Base-by-base conservation (phyloP, 2,329 filamentous ascomycete species). In the Epichloe scottii region DNA sequence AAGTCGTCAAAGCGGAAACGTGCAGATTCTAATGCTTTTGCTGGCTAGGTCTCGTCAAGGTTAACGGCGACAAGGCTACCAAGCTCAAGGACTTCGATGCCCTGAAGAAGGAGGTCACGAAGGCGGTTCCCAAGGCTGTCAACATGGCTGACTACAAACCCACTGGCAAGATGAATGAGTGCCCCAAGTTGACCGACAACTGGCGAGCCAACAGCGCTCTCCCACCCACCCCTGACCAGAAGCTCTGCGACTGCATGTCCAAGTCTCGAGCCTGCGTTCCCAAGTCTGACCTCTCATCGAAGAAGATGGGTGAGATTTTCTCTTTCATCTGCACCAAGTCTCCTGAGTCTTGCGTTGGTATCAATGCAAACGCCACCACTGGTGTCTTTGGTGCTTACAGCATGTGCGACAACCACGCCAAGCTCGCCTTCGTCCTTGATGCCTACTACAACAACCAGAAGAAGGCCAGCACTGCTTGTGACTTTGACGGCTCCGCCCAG, bases 231-330 rank as follows among this genome's bases (percentile, higher is more conserved):
- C 89, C 90, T 56, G 88, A 97, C 71, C 63, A 79, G 44, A 63
- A 80, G 43, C 82, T 95, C 45, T 98, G 93, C 77, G 68, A 75
- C 52, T 98, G 93, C 79, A 95, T 95, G 87, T 77, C 79, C 66
- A 73, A 78, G 56, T 81, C 80, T 43, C 72, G 95, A 52, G 71
- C 73, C 53, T 98, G 93, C 71, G 76, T 78, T 30, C 80, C 89
- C 54, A 72, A 77, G 44, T 68, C 74, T 45, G 68, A 69, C 59
- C 70, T 89, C 23, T 71, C 76, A 56, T 65, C 71, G 47, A 73
- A 82, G 50, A 70, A 80, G 51, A 85, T 81, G 61, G 79, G 77
- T 47, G 70, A 76, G 15, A 77, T 93, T 58, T 97, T 97, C 68
- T 75, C 74, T 64, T 82, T 72, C 66, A 78, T 91, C 67, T 93